Evolutionary conservation across 768 basidiomycete genomes (phyloP).

Genomic region (Phallus indusiatus): DNA sequence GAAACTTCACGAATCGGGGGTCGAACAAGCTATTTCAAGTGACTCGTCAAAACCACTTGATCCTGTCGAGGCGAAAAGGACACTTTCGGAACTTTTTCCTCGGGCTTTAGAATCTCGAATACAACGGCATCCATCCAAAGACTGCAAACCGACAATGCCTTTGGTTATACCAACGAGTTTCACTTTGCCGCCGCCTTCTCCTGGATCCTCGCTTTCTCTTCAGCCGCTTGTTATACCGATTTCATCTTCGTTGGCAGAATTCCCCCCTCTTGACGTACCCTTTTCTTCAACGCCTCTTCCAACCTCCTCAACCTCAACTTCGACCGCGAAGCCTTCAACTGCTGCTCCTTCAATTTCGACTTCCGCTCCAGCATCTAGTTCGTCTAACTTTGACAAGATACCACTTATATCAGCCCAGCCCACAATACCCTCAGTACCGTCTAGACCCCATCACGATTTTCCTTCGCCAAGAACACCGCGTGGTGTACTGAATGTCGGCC

Average conservation of each 20-base stretch:
- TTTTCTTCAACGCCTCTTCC: background rate
- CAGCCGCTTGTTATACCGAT: conserved; percentile 30
- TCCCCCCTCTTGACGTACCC: conserved; percentile 14
- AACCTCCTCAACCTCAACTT: background rate
- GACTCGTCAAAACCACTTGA: conserved; percentile 5
- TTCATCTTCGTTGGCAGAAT: conserved; percentile 9
- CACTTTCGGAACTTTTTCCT: conserved; percentile 21
- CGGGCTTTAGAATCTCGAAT: conserved; percentile 28
- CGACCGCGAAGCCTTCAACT: too few relatives aligned
- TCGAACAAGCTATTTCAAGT: background rate
- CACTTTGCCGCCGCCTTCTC: conserved; percentile 71
- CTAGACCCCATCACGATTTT: conserved; percentile 12
- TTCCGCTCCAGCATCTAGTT: conserved; percentile 1
- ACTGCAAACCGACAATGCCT: conserved; percentile 31
- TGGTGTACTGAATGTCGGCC: background rate
- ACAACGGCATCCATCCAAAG: conserved; percentile 19
- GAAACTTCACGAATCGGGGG: background rate
- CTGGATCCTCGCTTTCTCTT: conserved; percentile 52
- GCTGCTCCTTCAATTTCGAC: conserved; percentile 13
- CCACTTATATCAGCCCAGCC: conserved; percentile 45
- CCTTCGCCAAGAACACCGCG: conserved; percentile 8
- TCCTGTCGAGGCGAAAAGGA: conserved; percentile 31
- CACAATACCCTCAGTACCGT: conserved; percentile 58
- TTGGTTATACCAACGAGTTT: conserved; percentile 57
- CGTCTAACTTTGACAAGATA: conserved; percentile 25